These are phyloP conservation scores for Cystofilobasidium ferigula DNA, from an alignment of 768 basidiomycete species.

Conservation along the genomic window DNA sequence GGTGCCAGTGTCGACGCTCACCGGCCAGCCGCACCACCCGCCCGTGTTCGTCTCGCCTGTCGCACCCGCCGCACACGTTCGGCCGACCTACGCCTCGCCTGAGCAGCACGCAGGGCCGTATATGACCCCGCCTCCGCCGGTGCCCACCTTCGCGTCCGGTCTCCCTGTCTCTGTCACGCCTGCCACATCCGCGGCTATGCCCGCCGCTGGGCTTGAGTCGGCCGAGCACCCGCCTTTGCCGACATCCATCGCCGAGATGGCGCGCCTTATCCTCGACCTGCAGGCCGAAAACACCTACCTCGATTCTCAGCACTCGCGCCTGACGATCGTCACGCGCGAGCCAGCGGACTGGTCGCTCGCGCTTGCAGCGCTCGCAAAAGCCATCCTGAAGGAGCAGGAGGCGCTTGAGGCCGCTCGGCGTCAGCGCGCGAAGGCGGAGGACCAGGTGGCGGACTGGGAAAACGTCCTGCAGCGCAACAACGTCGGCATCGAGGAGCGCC, in stretches of 20 bases:
- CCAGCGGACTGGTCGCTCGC: constrained; percentile 24
- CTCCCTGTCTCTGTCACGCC: neutral
- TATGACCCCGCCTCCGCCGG: neutral
- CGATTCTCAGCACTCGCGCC: constrained; percentile 21
- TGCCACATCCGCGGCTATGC: neutral
- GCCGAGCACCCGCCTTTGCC: neutral
- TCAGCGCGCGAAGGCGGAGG: constrained; percentile 16
- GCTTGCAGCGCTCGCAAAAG: constrained; percentile 5
- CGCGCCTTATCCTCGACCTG: constrained; percentile 21
- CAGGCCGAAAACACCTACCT: constrained; percentile 15
- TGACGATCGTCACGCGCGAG: constrained; percentile 21
- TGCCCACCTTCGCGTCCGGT: neutral
- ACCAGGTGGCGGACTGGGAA: constrained; percentile 19
- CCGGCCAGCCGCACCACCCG: neutral
- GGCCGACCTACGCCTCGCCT: neutral
- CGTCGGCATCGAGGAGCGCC: constrained; percentile 25
- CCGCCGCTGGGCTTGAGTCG: neutral
- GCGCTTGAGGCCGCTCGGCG: constrained; percentile 18
- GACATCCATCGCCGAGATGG: constrained; percentile 20
- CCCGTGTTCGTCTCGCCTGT: neutral
- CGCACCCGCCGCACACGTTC: neutral
- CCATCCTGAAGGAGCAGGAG: constrained; percentile 23
- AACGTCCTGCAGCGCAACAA: constrained; percentile 24
- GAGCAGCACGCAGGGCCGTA: neutral
- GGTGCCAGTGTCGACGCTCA: neutral